A percentile compares a stretch with the other conserved stretches of the same genome.
Conservation (phyloP, 192 early-diverging fungal genomes). For the Obelidium mucronatum region DNA sequence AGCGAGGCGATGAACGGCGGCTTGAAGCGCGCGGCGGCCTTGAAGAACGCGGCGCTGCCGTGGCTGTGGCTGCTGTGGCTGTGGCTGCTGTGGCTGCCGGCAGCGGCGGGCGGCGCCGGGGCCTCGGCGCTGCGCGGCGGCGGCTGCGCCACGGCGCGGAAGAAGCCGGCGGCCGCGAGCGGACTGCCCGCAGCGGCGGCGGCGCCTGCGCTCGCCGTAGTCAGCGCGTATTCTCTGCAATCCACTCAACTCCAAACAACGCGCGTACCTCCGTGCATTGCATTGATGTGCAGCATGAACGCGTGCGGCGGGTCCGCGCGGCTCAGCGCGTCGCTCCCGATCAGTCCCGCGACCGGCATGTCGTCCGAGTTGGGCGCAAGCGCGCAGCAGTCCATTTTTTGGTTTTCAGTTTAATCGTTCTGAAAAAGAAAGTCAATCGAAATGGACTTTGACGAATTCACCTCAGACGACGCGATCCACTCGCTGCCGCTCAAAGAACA, state of each 20-base stretch:
- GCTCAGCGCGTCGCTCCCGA: background rate
- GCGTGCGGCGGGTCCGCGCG: background rate
- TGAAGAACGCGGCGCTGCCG: too few relatives aligned
- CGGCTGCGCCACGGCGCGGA: background rate
- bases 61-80: background rate
- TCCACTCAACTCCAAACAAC: background rate
- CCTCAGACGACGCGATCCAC: background rate
- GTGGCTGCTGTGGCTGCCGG: background rate
- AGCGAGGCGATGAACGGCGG: background rate
- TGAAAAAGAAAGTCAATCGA: too few relatives aligned
- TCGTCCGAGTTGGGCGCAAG: background rate
- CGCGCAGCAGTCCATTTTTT: background rate
- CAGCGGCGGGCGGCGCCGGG: background rate
- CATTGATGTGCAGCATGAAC: background rate
- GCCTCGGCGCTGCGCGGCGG: background rate
- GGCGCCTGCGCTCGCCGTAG: background rate
- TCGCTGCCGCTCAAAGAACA: background rate
- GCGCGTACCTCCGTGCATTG: background rate
- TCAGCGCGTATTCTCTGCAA: background rate
- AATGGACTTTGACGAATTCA: conserved; percentile 15
- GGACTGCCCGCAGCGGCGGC: background rate
- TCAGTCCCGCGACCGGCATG: background rate
- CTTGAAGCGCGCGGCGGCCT: background rate
- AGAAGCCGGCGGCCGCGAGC: background rate
- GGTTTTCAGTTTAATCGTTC: too few relatives aligned